phyloP scores from a whole-genome alignment of 2,329 filamentous ascomycete genomes.

The Parastagonospora avenae region DNA sequence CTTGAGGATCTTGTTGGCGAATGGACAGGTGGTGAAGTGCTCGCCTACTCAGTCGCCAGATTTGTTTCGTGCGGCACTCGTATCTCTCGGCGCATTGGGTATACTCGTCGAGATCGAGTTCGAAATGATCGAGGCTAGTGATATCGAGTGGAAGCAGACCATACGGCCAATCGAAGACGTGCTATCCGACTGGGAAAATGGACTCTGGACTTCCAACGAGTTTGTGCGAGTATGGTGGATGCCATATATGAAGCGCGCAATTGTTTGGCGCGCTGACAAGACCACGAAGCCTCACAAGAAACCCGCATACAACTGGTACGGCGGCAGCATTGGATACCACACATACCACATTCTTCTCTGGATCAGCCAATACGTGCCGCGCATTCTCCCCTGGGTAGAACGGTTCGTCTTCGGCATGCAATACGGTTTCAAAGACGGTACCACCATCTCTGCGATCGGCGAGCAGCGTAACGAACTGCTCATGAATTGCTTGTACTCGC shows the following conservation, averaged over 20 bases:
- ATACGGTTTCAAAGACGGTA: slow-evolving; percentile 81
- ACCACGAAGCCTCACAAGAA: slow-evolving; percentile 66
- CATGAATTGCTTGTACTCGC: slow-evolving; percentile 98
- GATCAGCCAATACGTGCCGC: slow-evolving; percentile 75
- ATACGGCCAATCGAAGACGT: slow-evolving; percentile 73
- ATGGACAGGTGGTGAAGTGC: slow-evolving; percentile 76
- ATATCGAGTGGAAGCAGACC: slow-evolving; percentile 85
- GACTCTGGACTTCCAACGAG: slow-evolving; percentile 82
- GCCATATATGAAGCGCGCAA: slow-evolving; percentile 84
- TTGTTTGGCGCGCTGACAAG: slow-evolving; percentile 88
- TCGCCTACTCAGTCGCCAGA: slow-evolving; percentile 69
- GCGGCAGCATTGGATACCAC: slow-evolving; percentile 79
- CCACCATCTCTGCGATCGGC: slow-evolving; percentile 75
- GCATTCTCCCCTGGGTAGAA: slow-evolving; percentile 84
- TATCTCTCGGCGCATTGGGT: slow-evolving; percentile 87
- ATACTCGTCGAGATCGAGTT: slow-evolving; percentile 91
- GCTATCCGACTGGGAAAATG: slow-evolving; percentile 71
- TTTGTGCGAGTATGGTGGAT: slow-evolving; percentile 98
- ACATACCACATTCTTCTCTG: slow-evolving; percentile 92
- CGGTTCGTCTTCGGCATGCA: slow-evolving; percentile 98
- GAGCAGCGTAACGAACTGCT: slow-evolving; percentile 79
- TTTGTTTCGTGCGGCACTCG: slow-evolving; percentile 84
- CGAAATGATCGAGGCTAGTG: slow-evolving; percentile 77
- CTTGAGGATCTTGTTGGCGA: slow-evolving; percentile 80
- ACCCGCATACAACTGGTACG: slow-evolving; percentile 76